Percentiles rank a stretch among this genome's conserved stretches.
phyloP scores from a whole-genome alignment of 108 stramenopile species.

The Cylindrotheca fusiformis region DNA sequence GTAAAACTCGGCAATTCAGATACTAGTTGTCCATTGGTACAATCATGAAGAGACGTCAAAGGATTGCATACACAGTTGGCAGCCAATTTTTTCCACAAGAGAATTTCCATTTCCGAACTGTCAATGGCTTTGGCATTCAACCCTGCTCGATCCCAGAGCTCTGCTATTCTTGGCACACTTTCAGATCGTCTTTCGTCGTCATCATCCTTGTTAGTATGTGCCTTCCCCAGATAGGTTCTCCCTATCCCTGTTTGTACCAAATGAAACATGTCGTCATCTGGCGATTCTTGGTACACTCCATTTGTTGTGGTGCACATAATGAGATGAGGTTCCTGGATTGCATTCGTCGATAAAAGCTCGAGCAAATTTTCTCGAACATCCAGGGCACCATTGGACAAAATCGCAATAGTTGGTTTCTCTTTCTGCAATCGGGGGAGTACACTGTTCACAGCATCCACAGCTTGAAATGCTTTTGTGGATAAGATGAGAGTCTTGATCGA shows the following conservation, averaged over 20 bases:
- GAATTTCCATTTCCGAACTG: slow-evolving; percentile 31
- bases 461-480: slow-evolving; percentile 37
- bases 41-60: slow-evolving; percentile 38
- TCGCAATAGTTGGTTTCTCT: slow-evolving; percentile 7
- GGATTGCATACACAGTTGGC: slow-evolving; percentile 75
- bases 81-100: slow-evolving; percentile 73
- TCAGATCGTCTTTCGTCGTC: no score
- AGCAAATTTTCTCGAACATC: slow-evolving; percentile 36
- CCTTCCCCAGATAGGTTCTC: slow-evolving; percentile 17
- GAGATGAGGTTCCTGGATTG: slow-evolving; percentile 7
- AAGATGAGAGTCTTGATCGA: slow-evolving; percentile 34
- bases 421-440: slow-evolving; percentile 16
- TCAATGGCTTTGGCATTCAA: slow-evolving; percentile 18
- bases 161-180: slow-evolving; percentile 6
- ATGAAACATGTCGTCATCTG: slow-evolving; percentile 23
- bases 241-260: slow-evolving; percentile 37
- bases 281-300: slow-evolving; percentile 12
- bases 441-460: slow-evolving; percentile 19
- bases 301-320: slow-evolving; percentile 36
- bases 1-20: background rate
- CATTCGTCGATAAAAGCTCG: background rate
- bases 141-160: slow-evolving; percentile 38
- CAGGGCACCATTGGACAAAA: slow-evolving; percentile 47
- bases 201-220: background rate
- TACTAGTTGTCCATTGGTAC: slow-evolving; percentile 31